A percentile compares a stretch with the other conserved stretches of the same genome.
Conservation (phyloP, 177 flowering plant genomes). For the Vitis hybrid region DNA sequence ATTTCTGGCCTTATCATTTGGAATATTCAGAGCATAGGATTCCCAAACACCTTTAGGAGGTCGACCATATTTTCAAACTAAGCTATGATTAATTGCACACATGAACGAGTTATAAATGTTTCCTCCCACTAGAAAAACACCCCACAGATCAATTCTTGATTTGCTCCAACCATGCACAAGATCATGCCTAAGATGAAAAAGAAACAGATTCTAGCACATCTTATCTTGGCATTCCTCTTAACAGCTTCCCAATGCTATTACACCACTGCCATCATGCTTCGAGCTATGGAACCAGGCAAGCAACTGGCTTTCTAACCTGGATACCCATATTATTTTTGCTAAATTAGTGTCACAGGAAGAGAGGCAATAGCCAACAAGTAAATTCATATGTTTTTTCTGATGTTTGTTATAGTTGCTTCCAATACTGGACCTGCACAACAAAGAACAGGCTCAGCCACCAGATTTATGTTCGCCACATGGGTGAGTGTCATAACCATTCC, state of each 20-base stretch:
- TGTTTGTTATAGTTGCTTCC: not conserved
- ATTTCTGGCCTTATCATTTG: not conserved
- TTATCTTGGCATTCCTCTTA: conserved; percentile 2
- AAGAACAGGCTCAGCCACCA: not conserved
- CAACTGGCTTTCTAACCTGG: not conserved
- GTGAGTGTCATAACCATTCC: not conserved
- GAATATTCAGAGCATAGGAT: conserved; percentile 11
- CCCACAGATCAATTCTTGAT: not conserved
- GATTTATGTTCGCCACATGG: conserved; percentile 9
- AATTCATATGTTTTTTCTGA: not conserved
- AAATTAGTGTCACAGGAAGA: not conserved
- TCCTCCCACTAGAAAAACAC: not conserved
- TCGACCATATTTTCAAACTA: conserved; percentile 7
- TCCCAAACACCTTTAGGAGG: conserved; percentile 14
- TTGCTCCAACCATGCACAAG: not conserved
- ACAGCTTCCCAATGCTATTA: not conserved
- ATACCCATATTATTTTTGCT: not conserved
- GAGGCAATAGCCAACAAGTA: not conserved
- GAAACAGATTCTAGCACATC: not conserved
- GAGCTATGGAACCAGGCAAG: conserved; percentile 6
- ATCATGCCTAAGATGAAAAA: conserved; percentile 2
- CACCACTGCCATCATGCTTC: conserved; percentile 1
- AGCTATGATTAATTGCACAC: conserved; percentile 5
- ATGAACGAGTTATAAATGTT: not conserved
- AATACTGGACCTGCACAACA: not conserved